A percentile compares a stretch with the other conserved stretches of the same genome.
These are phyloP conservation scores for Sordariomycetes sp. DNA, from an alignment of 2,329 filamentous ascomycete species.

Conservation along the genomic window DNA sequence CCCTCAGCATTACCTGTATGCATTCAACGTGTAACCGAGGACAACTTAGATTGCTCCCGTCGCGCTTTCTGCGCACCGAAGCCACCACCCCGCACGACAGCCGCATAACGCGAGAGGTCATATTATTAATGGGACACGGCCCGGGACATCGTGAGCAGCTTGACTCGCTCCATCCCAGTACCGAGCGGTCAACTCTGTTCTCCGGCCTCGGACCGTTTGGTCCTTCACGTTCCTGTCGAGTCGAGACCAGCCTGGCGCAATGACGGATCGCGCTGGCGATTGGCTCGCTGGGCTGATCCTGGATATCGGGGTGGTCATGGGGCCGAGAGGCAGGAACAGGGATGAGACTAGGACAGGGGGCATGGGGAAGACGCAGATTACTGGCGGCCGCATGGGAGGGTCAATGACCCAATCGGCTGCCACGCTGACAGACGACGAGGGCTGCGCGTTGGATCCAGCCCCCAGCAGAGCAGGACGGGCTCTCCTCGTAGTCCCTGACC, in stretches of 20 bases:
- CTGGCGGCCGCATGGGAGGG: neutral
- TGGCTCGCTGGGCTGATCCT: no score
- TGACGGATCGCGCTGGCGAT: no score
- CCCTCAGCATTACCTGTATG: neutral
- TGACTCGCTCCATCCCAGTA: neutral
- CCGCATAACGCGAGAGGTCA: neutral
- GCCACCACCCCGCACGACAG: neutral
- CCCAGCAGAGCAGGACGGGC: no score
- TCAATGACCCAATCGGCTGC: no score
- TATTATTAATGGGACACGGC: neutral
- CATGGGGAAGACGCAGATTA: neutral
- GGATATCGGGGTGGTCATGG: neutral
- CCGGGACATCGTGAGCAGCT: neutral
- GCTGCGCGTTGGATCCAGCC: no score
- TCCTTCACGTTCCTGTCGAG: no score
- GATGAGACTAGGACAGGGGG: neutral
- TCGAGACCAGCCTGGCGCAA: no score
- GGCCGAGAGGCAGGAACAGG: neutral
- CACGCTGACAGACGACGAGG: no score
- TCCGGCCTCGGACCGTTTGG: no score
- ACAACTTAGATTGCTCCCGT: neutral
- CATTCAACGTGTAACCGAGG: neutral
- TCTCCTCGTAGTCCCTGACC: no score
- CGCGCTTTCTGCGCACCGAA: neutral
- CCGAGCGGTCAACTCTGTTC: neutral